Percentiles rank a stretch among this genome's conserved stretches.
Conservation (phyloP, 1,284 basidiomycete genomes). For the Pyrrhoderma noxium region DNA sequence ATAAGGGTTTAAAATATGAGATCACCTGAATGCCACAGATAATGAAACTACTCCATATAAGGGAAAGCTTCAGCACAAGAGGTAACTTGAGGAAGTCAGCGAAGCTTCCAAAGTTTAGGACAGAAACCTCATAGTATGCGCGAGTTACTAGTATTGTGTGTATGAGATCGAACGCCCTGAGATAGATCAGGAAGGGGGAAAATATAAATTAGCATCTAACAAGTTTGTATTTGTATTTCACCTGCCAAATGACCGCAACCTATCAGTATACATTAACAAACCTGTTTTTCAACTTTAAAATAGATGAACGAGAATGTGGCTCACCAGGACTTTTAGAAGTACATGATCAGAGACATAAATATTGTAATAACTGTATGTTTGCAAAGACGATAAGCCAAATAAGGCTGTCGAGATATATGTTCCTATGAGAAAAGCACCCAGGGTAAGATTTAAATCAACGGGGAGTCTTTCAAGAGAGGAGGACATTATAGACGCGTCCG, state of each 20-base stretch:
- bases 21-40: not conserved
- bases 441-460: not conserved
- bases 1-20: not conserved
- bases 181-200: not conserved
- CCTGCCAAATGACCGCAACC: constrained; percentile 1
- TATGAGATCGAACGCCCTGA: constrained; percentile 1
- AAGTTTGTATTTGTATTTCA: not conserved
- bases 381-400: not conserved
- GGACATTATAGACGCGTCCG: not conserved
- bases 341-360: not conserved
- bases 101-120: not conserved
- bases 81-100: not conserved
- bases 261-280: not conserved
- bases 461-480: not conserved
- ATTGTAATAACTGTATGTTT: constrained; percentile 5
- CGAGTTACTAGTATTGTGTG: constrained; percentile 3
- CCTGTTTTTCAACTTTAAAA: not conserved
- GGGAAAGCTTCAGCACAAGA: not conserved
- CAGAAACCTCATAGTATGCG: not conserved
- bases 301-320: too few relatives aligned
- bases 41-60: not conserved
- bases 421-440: not conserved
- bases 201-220: not conserved
- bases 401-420: not conserved
- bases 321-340: not conserved